Evolutionary conservation across 164 flowering plant species (phyloP).

Genomic region (Magnolia changhungtana): DNA sequence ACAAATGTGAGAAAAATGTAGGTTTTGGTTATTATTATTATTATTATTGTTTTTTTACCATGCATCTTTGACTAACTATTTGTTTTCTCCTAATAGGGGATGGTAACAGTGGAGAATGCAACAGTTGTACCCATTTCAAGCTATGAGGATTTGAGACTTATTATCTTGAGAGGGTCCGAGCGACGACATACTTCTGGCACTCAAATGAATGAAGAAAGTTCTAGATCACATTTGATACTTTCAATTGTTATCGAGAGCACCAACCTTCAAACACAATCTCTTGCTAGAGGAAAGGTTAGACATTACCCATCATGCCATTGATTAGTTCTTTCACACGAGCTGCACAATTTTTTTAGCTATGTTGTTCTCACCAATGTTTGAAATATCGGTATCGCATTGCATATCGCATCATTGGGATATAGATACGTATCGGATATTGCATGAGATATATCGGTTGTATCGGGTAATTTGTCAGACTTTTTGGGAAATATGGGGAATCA

Average conservation of each 20-base stretch:
- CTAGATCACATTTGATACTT: slow-evolving; percentile 90
- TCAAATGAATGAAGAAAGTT: slow-evolving; percentile 97
- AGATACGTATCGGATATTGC: too few species aligned
- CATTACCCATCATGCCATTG: not conserved
- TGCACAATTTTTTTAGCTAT: not conserved
- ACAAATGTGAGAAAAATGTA: too few species aligned
- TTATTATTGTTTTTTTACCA: not conserved
- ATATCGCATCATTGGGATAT: too few species aligned
- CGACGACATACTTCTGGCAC: slow-evolving; percentile 87
- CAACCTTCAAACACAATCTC: slow-evolving; percentile 86
- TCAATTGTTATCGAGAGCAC: slow-evolving; percentile 90
- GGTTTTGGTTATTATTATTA: too few species aligned
- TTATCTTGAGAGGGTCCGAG: slow-evolving; percentile 79
- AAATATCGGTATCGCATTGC: too few species aligned
- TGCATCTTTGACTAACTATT: slow-evolving; percentile 4
- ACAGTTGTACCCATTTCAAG: slow-evolving; percentile 65
- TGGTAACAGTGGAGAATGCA: slow-evolving; percentile 92
- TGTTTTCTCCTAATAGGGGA: slow-evolving; percentile 48
- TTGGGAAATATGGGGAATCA: too few species aligned
- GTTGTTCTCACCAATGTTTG: not conserved
- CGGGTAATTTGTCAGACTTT: too few species aligned
- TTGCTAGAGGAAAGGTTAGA: slow-evolving; percentile 92
- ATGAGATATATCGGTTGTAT: too few species aligned
- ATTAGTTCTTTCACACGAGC: not conserved
- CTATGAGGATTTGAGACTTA: slow-evolving; percentile 62